Base-by-base conservation (phyloP, 2,329 filamentous ascomycete genomes). In the Colletotrichum musae region DNA sequence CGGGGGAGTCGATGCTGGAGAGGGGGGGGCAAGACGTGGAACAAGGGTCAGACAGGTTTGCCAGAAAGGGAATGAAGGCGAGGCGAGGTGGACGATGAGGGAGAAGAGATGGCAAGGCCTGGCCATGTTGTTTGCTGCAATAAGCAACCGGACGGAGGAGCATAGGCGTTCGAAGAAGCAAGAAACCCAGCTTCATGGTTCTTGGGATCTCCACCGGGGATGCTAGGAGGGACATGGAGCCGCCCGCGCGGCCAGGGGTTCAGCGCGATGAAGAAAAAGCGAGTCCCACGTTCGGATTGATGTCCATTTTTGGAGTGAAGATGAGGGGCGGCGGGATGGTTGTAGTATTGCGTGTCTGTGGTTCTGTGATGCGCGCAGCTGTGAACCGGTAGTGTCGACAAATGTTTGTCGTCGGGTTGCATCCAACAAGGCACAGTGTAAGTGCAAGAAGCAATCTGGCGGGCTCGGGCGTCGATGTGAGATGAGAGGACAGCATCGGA, bases 161-260 rank as follows among this genome's bases (percentile, higher is more conserved):
- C 48, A 21, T 66, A 50, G 36, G 32, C 32, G 32, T 6, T 10
- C 32, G 32, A 60, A 66, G 66, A 69, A 69, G 66, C 62, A 66
- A 53, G 51, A 68, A 69, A 65, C 56, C 66, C 66, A 66, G 43
- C 66, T 66, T 66, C 51, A 56, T 69, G 66, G 62, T 69, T 59
- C 56, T 60, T 60, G 43, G 56, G 56, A 52, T 43, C 50, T 41
- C 66, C 62, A 51, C 62, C 51, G 51, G 56, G 41, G 48, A 43
- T 36, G 32, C 45, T 47, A 16, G 45, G 15, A 47, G 45, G 16
- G 7, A 18, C 45, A 47, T 47, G 16, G 16, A 18, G 13, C 16
- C 45, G n/a, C 16, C 51, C 24, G 62, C 51, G 32, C 39, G 36
- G 50, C 15, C 51, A 60, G 62, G 43, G 66, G 24, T 60, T 57